Base-by-base conservation (phyloP, 345 rosid species). In the Salix caprea region DNA sequence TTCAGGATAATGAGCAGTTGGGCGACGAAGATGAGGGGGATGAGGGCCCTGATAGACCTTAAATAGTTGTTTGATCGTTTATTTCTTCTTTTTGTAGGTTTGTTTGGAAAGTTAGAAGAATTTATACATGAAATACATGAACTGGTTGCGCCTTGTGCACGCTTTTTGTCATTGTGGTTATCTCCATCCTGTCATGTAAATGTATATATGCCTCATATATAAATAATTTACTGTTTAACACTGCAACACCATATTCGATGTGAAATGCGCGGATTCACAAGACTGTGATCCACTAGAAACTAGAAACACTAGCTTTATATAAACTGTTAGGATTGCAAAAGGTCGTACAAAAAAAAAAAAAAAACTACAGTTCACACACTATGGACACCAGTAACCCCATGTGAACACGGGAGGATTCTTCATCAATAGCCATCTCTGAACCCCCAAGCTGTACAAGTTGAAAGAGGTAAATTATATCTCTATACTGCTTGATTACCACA, bases 1-100 rank as follows among this genome's bases (percentile, higher is more conserved):
- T 94, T 70, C 91, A 88, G 30, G 91, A 94, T 71, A 87, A 84
- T 46, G 93, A 90, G 30, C 44, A 73, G 7, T 71, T 81, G 83
- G 89, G 75, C 4, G 95, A 79, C 2, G 83, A 69, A 10, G 80
- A 18, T 34, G 73, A 39, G 2, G 75, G 46, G 26, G 82, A 88
- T 0, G 92, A 88, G 81, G 88, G 72, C 68, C 23, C 84, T 24
- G 85, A 85, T 56, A 85, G 87, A 76, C 88, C 91, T 34, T 91
- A 80, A 74, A 82, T 39, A 74, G 39, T 28, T 48, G 40, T 56
- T 34, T 44, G 11, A 24, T 15, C 37, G 37, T 44, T 65, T 48
- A 30, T 77, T 70, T 50, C 19, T 76, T 83, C 83, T 81, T 80
- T 86, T 86, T 80, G 72, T 76, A 88, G 78, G 74, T 42, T 73